Percentiles rank a stretch among this genome's conserved stretches.
Conservation (phyloP, 345 rosid genomes). For the Camelina hispida region DNA sequence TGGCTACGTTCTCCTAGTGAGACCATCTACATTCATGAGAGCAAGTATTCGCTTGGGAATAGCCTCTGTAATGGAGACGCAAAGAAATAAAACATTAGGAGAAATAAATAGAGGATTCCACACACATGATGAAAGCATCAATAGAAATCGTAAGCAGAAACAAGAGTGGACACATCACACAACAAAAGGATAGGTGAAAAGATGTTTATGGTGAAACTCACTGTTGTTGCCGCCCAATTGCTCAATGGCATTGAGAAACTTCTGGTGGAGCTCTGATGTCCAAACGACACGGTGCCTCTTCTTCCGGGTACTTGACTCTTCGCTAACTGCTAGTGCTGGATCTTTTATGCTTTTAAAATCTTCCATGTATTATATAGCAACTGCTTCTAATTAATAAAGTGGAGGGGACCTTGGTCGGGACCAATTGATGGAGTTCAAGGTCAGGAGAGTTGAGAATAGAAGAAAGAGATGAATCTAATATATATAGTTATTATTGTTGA, state of each 20-base stretch:
- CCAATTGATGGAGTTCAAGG: too few relatives aligned
- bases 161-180: not conserved
- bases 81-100: constrained; percentile 10
- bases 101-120: constrained; percentile 6
- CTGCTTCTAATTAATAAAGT: too few relatives aligned
- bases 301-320: constrained; percentile 53
- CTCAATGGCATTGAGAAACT: constrained; percentile 79
- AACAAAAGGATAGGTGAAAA: not conserved
- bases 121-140: not conserved
- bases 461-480: too few relatives aligned
- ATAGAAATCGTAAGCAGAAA: not conserved
- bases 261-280: constrained; percentile 75
- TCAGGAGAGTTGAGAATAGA: too few relatives aligned
- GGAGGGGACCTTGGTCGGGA: too few relatives aligned
- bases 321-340: too few relatives aligned
- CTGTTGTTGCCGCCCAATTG: constrained; percentile 74
- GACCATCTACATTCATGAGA: constrained; percentile 82
- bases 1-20: constrained; percentile 89
- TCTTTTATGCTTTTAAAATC: too few relatives aligned
- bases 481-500: too few relatives aligned
- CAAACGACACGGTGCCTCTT: constrained; percentile 71
- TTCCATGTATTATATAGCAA: too few relatives aligned
- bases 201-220: constrained; percentile 49
- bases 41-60: constrained; percentile 85
- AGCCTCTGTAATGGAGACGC: constrained; percentile 63